phyloP scores from a whole-genome alignment of 169 alveolate genomes.

The Cardiosporidium cionae region DNA sequence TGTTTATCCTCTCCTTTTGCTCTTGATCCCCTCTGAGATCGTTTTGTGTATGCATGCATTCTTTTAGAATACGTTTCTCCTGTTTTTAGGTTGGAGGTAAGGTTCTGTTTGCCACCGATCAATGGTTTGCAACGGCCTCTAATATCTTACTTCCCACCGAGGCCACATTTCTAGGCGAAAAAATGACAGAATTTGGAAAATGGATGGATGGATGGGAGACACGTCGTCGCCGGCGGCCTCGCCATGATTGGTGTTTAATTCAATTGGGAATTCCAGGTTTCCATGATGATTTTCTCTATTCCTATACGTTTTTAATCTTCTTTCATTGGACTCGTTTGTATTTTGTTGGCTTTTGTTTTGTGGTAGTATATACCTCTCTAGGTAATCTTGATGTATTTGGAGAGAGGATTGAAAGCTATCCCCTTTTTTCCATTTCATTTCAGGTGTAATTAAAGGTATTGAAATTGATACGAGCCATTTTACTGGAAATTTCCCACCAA shows the following conservation, averaged over 20 bases:
- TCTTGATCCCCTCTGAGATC: no score
- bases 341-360: no score
- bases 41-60: no score
- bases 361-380: no score
- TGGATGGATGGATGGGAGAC: conserved; percentile 46
- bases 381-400: no score
- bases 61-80: no score
- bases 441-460: conserved; percentile 40
- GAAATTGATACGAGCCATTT: conserved; percentile 40
- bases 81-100: conserved; percentile 7
- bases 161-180: background rate
- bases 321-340: no score
- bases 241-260: conserved; percentile 41
- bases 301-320: no score
- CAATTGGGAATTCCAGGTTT: conserved; percentile 16
- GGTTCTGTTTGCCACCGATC: conserved; percentile 16
- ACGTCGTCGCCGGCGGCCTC: conserved; percentile 41
- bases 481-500: conserved; percentile 46
- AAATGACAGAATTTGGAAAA: background rate
- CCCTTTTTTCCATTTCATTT: no score
- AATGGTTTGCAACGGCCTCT: conserved; percentile 6
- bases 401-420: no score
- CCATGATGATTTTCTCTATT: no score
- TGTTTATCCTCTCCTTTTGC: no score
- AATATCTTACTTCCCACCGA: background rate